Base-by-base conservation (phyloP, 345 rosid species). In the Bruguiera gymnorhiza region DNA sequence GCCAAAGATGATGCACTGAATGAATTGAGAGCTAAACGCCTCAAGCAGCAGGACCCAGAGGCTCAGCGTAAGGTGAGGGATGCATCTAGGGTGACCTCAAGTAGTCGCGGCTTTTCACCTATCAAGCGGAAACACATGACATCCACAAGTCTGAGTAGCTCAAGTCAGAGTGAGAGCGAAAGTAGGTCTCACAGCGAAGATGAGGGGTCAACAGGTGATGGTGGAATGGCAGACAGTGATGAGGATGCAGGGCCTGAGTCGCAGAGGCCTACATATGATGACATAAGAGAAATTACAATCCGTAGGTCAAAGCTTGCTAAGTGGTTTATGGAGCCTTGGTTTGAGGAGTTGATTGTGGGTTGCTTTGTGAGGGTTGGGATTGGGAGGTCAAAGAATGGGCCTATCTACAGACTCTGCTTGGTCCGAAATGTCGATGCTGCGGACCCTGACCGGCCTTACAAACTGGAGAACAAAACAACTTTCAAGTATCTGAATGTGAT, bases 261-360 rank as follows among this genome's bases (percentile, higher is more conserved):
- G 0, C 79, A 81, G 61, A 78, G 79, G 51, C 96, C 85, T 21
- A 78, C 87, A 31, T 92, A 81, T 78, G 98, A 90, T 66, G 99
- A 96, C 71, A 72, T 92, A 27, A 89, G 79, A 74, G 97, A 92
- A 76, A 84, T 96, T 62, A 96, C 97, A 5, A 88, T 92, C 26
- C 86, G 91, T 63, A 83, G 98, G 71, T 84, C 99, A 61, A 92
- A 92, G 77, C 99, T 96, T 73, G 92, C 84, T 3, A 96, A 89
- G 79, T 96, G 98, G 99, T 69, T 92, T 55, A 92, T 96, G 98
- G 98, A 96, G 82, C 99, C 99, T 24, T 96, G 95, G 85, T 96
- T 96, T 66, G 99, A 96, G 63, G 98, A 92, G 79, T 79, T 96
- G 80, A 92, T 96, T 66, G 90, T 92, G 51, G 97, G 97, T 8